These are phyloP conservation scores for Mariannaea elegans DNA, from an alignment of 2,329 filamentous ascomycete genomes.

Conservation along the genomic window DNA sequence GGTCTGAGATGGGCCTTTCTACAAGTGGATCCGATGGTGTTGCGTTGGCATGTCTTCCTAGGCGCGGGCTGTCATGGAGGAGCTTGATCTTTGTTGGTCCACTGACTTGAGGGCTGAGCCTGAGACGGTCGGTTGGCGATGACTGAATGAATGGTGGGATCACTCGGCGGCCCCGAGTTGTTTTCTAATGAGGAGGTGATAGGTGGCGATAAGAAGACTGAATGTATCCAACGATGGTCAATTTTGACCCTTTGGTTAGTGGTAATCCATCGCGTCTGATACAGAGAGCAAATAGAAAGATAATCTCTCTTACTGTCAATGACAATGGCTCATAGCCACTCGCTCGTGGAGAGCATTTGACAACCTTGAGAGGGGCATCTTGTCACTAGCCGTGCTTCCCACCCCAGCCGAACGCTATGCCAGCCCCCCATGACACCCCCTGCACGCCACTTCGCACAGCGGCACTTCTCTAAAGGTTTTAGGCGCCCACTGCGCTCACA, in stretches of 20 bases:
- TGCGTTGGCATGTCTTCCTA: neutral
- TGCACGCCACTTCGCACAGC: neutral
- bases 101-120: neutral
- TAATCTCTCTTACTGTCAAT: neutral
- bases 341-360: neutral
- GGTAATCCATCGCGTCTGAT: no score
- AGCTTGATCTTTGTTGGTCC: neutral
- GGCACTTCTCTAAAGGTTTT: neutral
- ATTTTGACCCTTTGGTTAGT: no score
- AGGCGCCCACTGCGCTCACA: slow-evolving; percentile 11
- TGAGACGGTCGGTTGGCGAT: neutral
- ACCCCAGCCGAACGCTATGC: neutral
- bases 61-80: neutral
- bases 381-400: neutral
- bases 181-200: no score
- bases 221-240: no score
- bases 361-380: neutral
- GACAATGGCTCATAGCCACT: neutral
- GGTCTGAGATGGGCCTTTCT: neutral
- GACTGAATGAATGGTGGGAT: neutral
- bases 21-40: neutral
- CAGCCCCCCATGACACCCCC: neutral
- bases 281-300: no score
- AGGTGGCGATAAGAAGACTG: no score
- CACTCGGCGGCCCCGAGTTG: neutral